Evolutionary conservation across 768 basidiomycete genomes (phyloP).

Genomic region (Strobilomyces confusus): DNA sequence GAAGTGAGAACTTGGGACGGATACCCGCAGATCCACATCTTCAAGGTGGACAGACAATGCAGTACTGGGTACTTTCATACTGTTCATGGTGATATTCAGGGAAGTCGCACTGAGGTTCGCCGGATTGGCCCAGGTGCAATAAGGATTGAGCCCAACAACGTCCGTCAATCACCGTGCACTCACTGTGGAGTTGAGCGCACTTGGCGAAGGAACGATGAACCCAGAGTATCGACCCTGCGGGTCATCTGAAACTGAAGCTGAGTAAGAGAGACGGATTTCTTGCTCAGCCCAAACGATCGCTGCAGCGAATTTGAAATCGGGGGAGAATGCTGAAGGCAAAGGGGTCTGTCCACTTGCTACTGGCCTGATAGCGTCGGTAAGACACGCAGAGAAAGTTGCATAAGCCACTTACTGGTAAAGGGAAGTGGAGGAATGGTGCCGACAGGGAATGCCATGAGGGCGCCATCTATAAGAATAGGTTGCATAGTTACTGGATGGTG

Average conservation of each 20-base stretch:
- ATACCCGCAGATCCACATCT: slow-evolving; percentile 8
- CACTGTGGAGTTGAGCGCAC: slow-evolving; percentile 8
- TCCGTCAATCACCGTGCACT: slow-evolving; percentile 24
- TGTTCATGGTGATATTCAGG: slow-evolving; percentile 18
- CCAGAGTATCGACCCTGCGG: slow-evolving; percentile 8
- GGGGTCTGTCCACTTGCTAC: neutral
- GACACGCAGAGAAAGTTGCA: neutral
- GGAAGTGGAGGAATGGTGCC: slow-evolving; percentile 13
- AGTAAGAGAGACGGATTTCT: slow-evolving; percentile 10
- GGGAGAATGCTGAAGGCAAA: slow-evolving; percentile 1
- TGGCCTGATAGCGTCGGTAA: slow-evolving; percentile 5
- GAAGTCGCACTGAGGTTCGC: slow-evolving; percentile 13
- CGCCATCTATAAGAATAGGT: slow-evolving; percentile 11
- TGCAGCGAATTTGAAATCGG: slow-evolving; percentile 8
- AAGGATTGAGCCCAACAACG: slow-evolving; percentile 18
- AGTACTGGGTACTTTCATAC: neutral
- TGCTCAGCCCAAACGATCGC: slow-evolving; percentile 16
- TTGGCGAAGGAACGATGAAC: slow-evolving; percentile 9
- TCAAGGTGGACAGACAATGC: slow-evolving; percentile 8
- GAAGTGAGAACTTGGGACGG: slow-evolving; percentile 14
- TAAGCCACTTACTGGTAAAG: neutral
- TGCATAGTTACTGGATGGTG: slow-evolving; percentile 8
- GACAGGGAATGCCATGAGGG: slow-evolving; percentile 12
- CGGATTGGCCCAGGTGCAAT: slow-evolving; percentile 19
- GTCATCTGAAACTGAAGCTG: slow-evolving; percentile 11